Conservation (phyloP, 768 basidiomycete species). For the Xerocomus spinulosus region DNA sequence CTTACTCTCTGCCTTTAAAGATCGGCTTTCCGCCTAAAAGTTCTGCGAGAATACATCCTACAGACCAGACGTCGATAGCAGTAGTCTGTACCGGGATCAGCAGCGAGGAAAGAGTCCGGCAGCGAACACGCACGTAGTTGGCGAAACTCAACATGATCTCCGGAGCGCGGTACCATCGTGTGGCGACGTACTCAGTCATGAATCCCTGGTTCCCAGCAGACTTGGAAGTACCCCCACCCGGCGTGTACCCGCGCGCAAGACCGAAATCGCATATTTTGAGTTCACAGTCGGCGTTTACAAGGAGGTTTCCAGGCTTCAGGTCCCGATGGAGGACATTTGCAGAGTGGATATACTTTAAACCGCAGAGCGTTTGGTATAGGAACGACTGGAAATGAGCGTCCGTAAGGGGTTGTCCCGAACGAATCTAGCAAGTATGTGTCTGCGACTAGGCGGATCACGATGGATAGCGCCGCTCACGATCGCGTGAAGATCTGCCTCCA, state of each 20-base stretch:
- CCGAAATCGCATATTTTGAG: conserved; percentile 99
- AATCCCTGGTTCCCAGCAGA: conserved; percentile 85
- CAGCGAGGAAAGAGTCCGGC: neutral
- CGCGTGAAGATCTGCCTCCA: conserved; percentile 99
- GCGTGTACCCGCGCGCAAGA: conserved; percentile 89
- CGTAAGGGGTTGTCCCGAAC: conserved; percentile 82
- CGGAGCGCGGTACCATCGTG: conserved; percentile 96
- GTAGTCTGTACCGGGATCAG: conserved; percentile 53
- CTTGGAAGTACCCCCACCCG: conserved; percentile 69
- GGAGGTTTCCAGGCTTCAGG: conserved; percentile 89
- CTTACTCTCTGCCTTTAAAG: conserved; percentile 95
- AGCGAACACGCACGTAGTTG: conserved; percentile 65
- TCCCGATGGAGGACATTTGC: conserved; percentile 97
- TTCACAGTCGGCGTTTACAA: conserved; percentile 98
- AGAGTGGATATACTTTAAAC: conserved; percentile 96
- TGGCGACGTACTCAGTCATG: conserved; percentile 99
- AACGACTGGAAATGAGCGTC: conserved; percentile 95
- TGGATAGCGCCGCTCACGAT: conserved; percentile 55
- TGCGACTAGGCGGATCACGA: neutral
- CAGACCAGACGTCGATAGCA: conserved; percentile 93
- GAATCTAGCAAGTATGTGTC: conserved; percentile 46
- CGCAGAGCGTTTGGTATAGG: conserved; percentile 97
- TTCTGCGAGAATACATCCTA: conserved; percentile 94
- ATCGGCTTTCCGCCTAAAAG: conserved; percentile 91
- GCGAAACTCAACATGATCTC: conserved; percentile 99